These are phyloP conservation scores for Ehretia macrophylla DNA, from an alignment of 257 asterid species.

Conservation along the genomic window DNA sequence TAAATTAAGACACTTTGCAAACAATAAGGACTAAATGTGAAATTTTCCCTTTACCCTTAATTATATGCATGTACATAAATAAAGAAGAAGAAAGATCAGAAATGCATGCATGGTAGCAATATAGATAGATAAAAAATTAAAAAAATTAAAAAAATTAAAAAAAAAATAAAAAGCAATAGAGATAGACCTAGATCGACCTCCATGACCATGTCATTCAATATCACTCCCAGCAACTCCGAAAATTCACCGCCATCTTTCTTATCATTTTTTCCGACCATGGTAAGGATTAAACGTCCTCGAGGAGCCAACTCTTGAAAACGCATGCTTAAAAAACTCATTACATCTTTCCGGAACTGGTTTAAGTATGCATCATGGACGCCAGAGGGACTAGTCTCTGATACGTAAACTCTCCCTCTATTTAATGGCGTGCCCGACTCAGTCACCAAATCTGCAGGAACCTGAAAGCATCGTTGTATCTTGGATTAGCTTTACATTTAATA, in stretches of 20 bases:
- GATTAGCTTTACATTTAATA: too few species aligned
- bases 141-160: too few species aligned
- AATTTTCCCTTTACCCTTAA: too few species aligned
- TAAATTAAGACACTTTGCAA: too few species aligned
- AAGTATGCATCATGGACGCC: conserved; percentile 10
- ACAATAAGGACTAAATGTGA: too few species aligned
- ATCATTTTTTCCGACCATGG: conserved; percentile 6
- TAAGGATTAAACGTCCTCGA: conserved; percentile 8
- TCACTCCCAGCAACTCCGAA: background rate
- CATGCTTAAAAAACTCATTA: conserved; percentile 8
- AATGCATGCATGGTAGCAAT: too few species aligned
- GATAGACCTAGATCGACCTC: too few species aligned
- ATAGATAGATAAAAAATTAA: too few species aligned
- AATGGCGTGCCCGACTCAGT: conserved; percentile 1
- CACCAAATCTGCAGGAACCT: conserved; percentile 2
- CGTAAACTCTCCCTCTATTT: conserved; percentile 15
- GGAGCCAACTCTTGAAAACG: conserved; percentile 3
- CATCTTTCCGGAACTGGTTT: conserved; percentile 12
- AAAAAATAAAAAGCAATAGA: too few species aligned
- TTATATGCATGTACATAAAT: too few species aligned
- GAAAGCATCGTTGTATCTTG: too few species aligned
- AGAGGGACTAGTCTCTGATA: conserved; percentile 1
- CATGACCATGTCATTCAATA: conserved; percentile 7
- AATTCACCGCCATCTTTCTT: conserved; percentile 1
- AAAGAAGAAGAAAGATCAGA: too few species aligned